Base-by-base conservation (phyloP, 2,329 filamentous ascomycete genomes). In the Epichloe sibirici region DNA sequence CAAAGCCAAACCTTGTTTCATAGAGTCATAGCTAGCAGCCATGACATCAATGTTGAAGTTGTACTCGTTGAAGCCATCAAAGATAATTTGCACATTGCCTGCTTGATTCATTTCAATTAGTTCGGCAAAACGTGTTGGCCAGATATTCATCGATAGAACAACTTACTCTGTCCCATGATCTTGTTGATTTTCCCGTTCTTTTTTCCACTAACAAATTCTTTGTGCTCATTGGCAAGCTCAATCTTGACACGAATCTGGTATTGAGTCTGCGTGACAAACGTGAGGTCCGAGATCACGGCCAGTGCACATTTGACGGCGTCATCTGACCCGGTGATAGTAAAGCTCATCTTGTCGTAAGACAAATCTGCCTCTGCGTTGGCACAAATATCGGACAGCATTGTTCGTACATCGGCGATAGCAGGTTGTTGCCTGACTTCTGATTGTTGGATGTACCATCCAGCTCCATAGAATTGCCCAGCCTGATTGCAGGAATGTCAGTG, bases 151-250 rank as follows among this genome's bases (percentile, higher is more conserved):
- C 31, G 31, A 31, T 11, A 31, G 28, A 31, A 44, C 8, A n/a
- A 55, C 61, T 42, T 58, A 61, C 90, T 96, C 70, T 97, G 91
- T 25, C 91, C 93, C 93, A 98, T 98, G 64, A 98, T 98, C 77
- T 98, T 98, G 77, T 98, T 98, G 71, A 98, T 98, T 74, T 98
- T 98, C 70, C 93, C 93, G 63, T 98, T 98, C 76, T 98, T 98
- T 77, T 98, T 98, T 61, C 93, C 93, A 61, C 90, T 96, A 53
- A 98, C 93, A 66, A 98, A 98, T 65, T 98, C 93, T 70, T 98
- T 98, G 75, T 98, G 93, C 72, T 98, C 93, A 65, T 97, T 97
- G 63, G 93, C 93, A 53, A 98, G 84, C 74, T 98, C 93, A 57
- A 98, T 95, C 75, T 97, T 97, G 65, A 98, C 91, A 53, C 90